These are phyloP conservation scores for Amphicarpaea edgeworthii DNA, from an alignment of 306 rosid genomes.

Conservation along the genomic window DNA sequence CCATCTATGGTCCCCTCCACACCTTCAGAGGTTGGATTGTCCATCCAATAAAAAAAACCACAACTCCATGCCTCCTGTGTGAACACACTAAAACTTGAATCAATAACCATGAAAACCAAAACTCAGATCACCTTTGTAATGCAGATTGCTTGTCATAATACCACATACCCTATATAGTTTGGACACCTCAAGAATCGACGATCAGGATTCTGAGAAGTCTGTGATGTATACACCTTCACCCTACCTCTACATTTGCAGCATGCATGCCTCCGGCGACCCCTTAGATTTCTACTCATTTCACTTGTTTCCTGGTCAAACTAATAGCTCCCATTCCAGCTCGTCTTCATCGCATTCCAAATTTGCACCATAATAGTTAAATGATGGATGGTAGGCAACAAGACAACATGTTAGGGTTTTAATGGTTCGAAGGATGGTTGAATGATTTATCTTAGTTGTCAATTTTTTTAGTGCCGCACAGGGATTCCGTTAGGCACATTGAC, in stretches of 20 bases:
- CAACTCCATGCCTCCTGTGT: constrained; percentile 13
- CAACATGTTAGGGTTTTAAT: neutral
- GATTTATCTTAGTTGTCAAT: neutral
- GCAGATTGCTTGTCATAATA: neutral
- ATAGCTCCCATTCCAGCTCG: neutral
- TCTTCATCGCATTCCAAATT: neutral
- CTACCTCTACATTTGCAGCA: constrained; percentile 21
- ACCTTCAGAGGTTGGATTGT: neutral
- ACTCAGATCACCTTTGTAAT: neutral
- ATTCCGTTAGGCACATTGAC: neutral
- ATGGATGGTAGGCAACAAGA: neutral
- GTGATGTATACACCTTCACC: constrained; percentile 14
- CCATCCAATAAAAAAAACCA: neutral
- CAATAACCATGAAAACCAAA: neutral
- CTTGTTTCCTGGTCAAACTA: neutral
- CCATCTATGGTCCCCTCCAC: too few relatives aligned
- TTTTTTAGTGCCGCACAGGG: neutral
- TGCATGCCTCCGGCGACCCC: neutral
- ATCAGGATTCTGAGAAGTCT: neutral
- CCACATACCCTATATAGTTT: neutral
- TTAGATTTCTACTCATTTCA: neutral
- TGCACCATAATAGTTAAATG: neutral
- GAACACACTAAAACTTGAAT: neutral
- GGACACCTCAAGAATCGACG: constrained; percentile 6
- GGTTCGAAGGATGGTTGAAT: neutral